phyloP scores from a whole-genome alignment of 75 land plant genomes.

The Pinus taeda region DNA sequence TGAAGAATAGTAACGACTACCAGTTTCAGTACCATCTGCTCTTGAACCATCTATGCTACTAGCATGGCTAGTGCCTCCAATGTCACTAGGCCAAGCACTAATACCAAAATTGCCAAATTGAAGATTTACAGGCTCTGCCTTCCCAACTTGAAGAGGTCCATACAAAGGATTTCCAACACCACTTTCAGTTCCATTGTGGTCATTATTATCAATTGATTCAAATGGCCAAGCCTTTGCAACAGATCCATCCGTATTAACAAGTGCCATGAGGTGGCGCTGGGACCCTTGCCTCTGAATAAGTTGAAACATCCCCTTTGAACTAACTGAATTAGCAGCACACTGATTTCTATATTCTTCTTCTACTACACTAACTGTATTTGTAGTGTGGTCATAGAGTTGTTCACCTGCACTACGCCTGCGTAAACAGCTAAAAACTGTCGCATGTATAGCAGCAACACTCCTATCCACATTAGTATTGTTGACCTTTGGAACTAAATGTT shows the following conservation, averaged over 20 bases:
- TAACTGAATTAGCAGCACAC: constrained; percentile 76
- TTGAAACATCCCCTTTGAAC: constrained; percentile 94
- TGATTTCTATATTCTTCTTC: constrained; percentile 86
- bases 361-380: constrained; percentile 71
- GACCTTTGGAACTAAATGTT: constrained; percentile 89
- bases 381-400: constrained; percentile 68
- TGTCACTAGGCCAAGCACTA: constrained; percentile 87
- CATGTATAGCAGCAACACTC: constrained; percentile 94
- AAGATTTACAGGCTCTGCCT: constrained; percentile 77
- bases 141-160: constrained; percentile 65
- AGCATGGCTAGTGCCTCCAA: constrained; percentile 69
- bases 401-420: constrained; percentile 76
- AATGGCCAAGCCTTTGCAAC: constrained; percentile 95
- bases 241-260: constrained; percentile 89
- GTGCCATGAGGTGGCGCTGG: constrained; percentile 83
- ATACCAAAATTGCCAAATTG: constrained; percentile 93
- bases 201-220: constrained; percentile 36
- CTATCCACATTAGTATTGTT: constrained; percentile 96
- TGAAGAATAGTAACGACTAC: constrained; percentile 60
- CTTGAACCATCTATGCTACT: constrained; percentile 56
- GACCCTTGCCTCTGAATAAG: constrained; percentile 88
- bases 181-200: constrained; percentile 26
- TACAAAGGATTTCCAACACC: constrained; percentile 48
- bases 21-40: constrained; percentile 47
- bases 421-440: constrained; percentile 83